These are phyloP conservation scores for Neoscytalidium dimidiatum DNA, from an alignment of 2,329 filamentous ascomycete species.

Conservation along the genomic window DNA sequence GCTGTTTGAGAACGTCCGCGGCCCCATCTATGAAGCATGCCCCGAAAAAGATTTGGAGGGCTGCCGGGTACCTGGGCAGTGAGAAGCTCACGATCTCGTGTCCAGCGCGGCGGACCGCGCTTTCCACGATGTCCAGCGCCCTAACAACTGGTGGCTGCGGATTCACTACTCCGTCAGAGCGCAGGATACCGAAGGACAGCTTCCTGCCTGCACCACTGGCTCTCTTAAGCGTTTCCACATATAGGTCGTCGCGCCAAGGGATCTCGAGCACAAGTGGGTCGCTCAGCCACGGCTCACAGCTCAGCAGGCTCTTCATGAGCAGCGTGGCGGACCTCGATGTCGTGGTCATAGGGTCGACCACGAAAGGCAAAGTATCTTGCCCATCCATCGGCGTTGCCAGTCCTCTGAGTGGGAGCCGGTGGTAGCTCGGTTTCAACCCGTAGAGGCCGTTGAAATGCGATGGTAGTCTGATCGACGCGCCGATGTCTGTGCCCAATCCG, in stretches of 20 bases:
- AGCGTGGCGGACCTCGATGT: slow-evolving; percentile 58
- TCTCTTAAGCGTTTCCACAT: slow-evolving; percentile 56
- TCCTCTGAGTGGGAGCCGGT: slow-evolving; percentile 48
- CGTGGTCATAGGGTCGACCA: slow-evolving; percentile 64
- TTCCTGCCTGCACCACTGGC: slow-evolving; percentile 34
- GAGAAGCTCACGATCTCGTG: slow-evolving; percentile 25
- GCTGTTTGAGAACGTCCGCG: neutral
- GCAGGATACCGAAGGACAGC: slow-evolving; percentile 31
- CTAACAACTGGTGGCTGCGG: slow-evolving; percentile 21
- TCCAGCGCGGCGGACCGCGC: slow-evolving; percentile 28
- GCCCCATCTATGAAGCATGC: neutral
- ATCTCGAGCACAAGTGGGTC: slow-evolving; percentile 68
- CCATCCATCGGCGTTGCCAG: slow-evolving; percentile 65
- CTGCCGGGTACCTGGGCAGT: neutral
- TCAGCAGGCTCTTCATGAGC: slow-evolving; percentile 58
- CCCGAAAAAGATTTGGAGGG: neutral
- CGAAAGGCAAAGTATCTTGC: slow-evolving; percentile 63
- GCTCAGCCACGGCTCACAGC: slow-evolving; percentile 63
- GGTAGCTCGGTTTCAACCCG: slow-evolving; percentile 56
- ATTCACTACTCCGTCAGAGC: neutral
- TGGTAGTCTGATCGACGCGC: slow-evolving; percentile 60
- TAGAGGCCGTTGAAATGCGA: slow-evolving; percentile 62
- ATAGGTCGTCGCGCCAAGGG: slow-evolving; percentile 58
- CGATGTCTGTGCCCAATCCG: slow-evolving; percentile 61
- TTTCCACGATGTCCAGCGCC: slow-evolving; percentile 33